Evolutionary conservation across 148 eudicot species (phyloP), one percentile per base, ranked within the genome.

Genomic region (Pharnaceum exiguum): DNA sequence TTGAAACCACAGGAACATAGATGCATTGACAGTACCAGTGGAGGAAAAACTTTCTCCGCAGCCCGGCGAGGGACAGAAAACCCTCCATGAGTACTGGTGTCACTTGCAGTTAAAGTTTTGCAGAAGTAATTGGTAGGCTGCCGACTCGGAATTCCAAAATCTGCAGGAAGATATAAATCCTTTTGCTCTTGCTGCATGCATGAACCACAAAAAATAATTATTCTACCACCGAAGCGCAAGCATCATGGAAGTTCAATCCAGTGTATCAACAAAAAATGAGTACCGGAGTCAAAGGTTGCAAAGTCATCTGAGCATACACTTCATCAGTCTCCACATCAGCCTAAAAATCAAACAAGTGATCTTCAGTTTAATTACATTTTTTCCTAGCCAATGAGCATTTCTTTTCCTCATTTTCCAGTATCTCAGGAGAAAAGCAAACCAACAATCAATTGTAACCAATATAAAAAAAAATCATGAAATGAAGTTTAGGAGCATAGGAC

Each of bases 21-120:
- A 44, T 37, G 48, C 43, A 46, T 29, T 11, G 37, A 17, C n/a
- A 56, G 36, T 76, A 89, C 99, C 86, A 93, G 59, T 22, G 96
- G 99, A 55, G 99, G 99, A 31, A 88, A 93, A 67, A 93, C 99
- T 93, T 89, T 93, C 75, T 91, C 99, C 21, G 99, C 99, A 46
- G 99, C 99, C 57, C 96, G 99, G 24, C 96, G 95, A 62, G 99
- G 99, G 70, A 93, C 99, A 59, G 99, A 93, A 68, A 93, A 93
- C 13, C 99, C 99, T 36, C 99, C 99, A 66, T 93, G 99, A 19
- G 99, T 93, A 66, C 99, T 93, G 9, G 99, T 93, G 66, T 91
- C 98, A 65, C 98, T 91, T 12, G 98, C 98, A 23, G 98, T 91
- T 60, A 91, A 63, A 49, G 98, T 87, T 80, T 91, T 91, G 79